Conservation (phyloP, 768 basidiomycete species). For the Obba rivulosa region DNA sequence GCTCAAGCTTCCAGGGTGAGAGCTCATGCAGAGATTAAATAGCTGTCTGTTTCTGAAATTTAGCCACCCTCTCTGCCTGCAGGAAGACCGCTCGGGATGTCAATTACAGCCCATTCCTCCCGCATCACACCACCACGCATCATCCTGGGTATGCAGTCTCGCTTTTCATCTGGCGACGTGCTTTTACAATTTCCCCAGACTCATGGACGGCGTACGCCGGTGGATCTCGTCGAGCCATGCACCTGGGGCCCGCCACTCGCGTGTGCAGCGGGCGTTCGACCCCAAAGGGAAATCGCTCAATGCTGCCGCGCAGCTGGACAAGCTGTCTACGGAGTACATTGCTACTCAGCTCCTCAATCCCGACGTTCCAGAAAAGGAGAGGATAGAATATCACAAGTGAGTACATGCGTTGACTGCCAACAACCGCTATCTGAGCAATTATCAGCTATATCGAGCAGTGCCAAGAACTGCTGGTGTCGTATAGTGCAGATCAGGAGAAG, state of each 20-base stretch:
- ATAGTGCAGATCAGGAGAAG: constrained; percentile 44
- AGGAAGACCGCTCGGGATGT: constrained; percentile 69
- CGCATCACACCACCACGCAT: constrained; percentile 37
- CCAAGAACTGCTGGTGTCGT: constrained; percentile 56
- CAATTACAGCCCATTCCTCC: constrained; percentile 71
- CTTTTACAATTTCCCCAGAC: constrained; percentile 31
- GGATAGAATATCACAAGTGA: constrained; percentile 69
- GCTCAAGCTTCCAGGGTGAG: constrained; percentile 75
- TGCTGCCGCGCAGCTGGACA: constrained; percentile 15
- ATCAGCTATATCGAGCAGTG: constrained; percentile 71
- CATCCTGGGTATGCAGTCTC: constrained; percentile 30
- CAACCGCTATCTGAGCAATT: neutral
- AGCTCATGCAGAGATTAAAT: neutral
- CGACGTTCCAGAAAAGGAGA: constrained; percentile 55
- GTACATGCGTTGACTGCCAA: constrained; percentile 13
- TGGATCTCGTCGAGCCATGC: constrained; percentile 64
- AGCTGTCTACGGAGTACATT: constrained; percentile 50
- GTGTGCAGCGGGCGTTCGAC: constrained; percentile 32
- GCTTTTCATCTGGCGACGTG: neutral
- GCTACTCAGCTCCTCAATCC: constrained; percentile 58
- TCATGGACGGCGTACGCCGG: constrained; percentile 73
- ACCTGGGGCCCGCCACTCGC: constrained; percentile 35
- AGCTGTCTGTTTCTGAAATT: no score
- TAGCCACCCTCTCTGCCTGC: neutral
- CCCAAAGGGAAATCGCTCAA: constrained; percentile 15